Evolutionary conservation across 1,284 basidiomycete species (phyloP), one percentile per base, ranked within the genome.

Genomic region (Stereum hirsutum): DNA sequence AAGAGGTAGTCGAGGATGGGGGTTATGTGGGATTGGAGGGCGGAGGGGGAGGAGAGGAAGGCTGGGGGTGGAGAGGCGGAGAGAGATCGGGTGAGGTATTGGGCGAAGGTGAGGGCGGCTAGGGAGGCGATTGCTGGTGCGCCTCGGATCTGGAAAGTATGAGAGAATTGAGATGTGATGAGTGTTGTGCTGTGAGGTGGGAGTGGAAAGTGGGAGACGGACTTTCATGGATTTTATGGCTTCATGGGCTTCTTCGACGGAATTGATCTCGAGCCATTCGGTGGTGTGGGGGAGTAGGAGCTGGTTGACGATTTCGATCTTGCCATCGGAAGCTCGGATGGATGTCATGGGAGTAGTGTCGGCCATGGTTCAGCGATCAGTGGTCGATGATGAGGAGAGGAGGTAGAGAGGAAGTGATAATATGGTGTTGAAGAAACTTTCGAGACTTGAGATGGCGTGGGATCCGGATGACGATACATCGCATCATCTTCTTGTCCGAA

Each of bases 181-280:
- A 5, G 28, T 31, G 28, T 31, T 31, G 12, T 12, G 28, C 28
- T 11, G 12, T 11, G 12, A 4, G 28, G 4, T 11, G n/a, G n/a
- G n/a, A n/a, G n/a, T n/a, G n/a, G n/a, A n/a, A n/a, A n/a, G 28
- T 31, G 28, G 23, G 7, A 7, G 7, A 8, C 63, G 28, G 46
- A 81, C 88, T 72, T 89, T 89, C 92, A 96, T 95, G 11, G 82
- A 72, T 65, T 89, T 92, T 65, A 95, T 95, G 6, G 90, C 91
- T 57, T 89, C 85, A 61, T 88, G 84, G 0, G 91, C 91, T 41
- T 91, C 75, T 47, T 90, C 78, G 46, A 89, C 70, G 15, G 79
- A 75, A 26, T 74, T 66, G 40, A 95, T 81, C 35, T 72, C 62
- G 32, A 90, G 61, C 65, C 81, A 93, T 50, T 81, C 72, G 26